Evolutionary conservation across 495 filamentous ascomycete genomes (phyloP), one percentile per base, ranked within the genome.

Genomic region (Annulohypoxylon stygium): DNA sequence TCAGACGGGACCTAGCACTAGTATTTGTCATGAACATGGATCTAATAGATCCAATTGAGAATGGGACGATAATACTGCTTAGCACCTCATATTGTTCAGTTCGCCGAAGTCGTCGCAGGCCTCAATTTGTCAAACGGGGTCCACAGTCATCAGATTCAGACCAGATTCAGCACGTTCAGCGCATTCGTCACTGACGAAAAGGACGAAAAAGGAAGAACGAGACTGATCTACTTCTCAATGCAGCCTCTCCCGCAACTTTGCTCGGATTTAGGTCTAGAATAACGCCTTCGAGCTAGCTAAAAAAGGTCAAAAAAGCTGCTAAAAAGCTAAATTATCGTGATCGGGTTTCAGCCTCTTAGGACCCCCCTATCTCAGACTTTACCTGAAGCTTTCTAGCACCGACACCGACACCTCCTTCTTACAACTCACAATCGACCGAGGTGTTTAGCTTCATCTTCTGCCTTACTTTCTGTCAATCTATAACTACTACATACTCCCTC

Each of bases 281-380:
- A 53, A 66, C 37, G 48, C 41, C 61, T 41, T 30, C 12, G 36
- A 39, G 36, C 36, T 39, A 39, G 36, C 36, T 12, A 39, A 39
- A 12, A 39, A 39, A 39, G 36, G 36, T 10, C 36, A 10, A 36
- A 36, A 36, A 12, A 43, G 39, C 39, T 43, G 34, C 30, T 66
- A 61, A 33, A 33, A 34, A 50, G 55, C 11, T 48, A 30, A 58
- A 51, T 61, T 48, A 62, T 65, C 33, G 70, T 54, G 65, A 69
- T 65, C 64, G 45, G 61, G 55, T 69, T 50, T 74, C 61, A 66
- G 71, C 55, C 50, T 62, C 60, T 39, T 12, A 12, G 36, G 18
- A 14, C 6, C 48, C 7, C 41, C 25, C 51, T 65, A 61, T 55
- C 41, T 36, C 34, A 25, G 43, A 47, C 43, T 47, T 47, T 47